Conservation (phyloP, 192 early-diverging fungal genomes). For the Coemansia sp. region DNA sequence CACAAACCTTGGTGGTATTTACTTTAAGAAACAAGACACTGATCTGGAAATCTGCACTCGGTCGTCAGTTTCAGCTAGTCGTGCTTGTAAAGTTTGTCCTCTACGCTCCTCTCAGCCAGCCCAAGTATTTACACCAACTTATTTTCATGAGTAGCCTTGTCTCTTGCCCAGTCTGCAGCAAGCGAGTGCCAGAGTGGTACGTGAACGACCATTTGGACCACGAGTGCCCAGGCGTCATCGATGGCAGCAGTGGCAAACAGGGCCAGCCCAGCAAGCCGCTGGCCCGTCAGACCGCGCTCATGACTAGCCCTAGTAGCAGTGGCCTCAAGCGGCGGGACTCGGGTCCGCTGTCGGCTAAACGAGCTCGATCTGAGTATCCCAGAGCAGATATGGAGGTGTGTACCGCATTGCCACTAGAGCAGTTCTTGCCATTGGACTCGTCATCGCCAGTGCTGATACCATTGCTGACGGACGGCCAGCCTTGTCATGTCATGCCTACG, state of each 20-base stretch:
- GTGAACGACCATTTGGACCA: conserved; percentile 53
- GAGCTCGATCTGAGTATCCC: background rate
- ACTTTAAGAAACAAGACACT: too few relatives aligned
- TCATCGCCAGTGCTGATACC: background rate
- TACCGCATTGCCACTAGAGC: background rate
- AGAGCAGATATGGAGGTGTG: background rate
- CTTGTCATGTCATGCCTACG: background rate
- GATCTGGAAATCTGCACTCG: too few relatives aligned
- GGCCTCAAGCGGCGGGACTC: background rate
- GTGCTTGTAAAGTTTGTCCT: too few relatives aligned
- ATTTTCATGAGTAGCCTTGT: conserved; percentile 37
- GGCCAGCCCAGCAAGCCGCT: conserved; percentile 8
- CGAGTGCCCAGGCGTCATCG: conserved; percentile 18
- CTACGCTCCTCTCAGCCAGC: too few relatives aligned
- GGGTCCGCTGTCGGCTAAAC: background rate
- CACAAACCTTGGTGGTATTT: too few relatives aligned
- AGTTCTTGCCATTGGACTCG: background rate
- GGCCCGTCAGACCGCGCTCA: background rate
- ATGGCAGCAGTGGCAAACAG: background rate
- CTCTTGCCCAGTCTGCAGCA: conserved; percentile 41
- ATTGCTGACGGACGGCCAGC: background rate
- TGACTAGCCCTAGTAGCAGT: background rate
- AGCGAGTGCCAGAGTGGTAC: conserved; percentile 47
- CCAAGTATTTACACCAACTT: too few relatives aligned
- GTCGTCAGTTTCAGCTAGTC: too few relatives aligned